Conservation (phyloP, 306 rosid species). For the Ormosia emarginata region DNA sequence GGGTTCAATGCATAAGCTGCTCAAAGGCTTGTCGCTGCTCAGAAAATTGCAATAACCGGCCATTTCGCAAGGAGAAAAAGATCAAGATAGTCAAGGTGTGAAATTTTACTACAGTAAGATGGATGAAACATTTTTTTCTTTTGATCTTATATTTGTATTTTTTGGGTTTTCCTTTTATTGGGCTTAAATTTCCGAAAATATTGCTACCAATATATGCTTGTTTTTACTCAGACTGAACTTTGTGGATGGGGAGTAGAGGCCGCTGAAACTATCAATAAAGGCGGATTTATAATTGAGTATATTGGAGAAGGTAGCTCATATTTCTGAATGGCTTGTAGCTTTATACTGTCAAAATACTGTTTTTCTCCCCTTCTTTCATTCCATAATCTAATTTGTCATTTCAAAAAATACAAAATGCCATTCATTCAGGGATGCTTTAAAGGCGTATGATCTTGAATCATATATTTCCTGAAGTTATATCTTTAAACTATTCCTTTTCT, state of each 20-base stretch:
- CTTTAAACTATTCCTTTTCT: background rate
- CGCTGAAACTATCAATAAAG: conserved; percentile 61
- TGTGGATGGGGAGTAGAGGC: conserved; percentile 99
- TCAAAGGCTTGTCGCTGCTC: conserved; percentile 85
- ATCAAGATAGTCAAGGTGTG: conserved; percentile 72
- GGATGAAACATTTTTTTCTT: background rate
- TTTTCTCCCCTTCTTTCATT: background rate
- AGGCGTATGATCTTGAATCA: background rate
- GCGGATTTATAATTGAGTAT: conserved; percentile 77
- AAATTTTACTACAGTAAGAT: background rate
- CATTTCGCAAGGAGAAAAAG: conserved; percentile 91
- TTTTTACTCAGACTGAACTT: conserved; percentile 63
- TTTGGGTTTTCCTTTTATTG: background rate
- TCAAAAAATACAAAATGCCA: background rate
- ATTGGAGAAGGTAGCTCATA: conserved; percentile 80
- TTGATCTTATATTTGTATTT: background rate
- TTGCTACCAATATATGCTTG: background rate
- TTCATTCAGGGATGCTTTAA: background rate
- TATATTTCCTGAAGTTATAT: background rate
- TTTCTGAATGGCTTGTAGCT: background rate
- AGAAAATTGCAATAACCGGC: conserved; percentile 78
- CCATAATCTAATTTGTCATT: background rate
- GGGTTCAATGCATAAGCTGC: conserved; percentile 98
- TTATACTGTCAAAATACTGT: background rate
- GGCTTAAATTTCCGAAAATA: background rate